Percentiles rank a stretch among this genome's conserved stretches.
Evolutionary conservation across 768 basidiomycete species (phyloP).

Genomic region (Amanita rimosa): DNA sequence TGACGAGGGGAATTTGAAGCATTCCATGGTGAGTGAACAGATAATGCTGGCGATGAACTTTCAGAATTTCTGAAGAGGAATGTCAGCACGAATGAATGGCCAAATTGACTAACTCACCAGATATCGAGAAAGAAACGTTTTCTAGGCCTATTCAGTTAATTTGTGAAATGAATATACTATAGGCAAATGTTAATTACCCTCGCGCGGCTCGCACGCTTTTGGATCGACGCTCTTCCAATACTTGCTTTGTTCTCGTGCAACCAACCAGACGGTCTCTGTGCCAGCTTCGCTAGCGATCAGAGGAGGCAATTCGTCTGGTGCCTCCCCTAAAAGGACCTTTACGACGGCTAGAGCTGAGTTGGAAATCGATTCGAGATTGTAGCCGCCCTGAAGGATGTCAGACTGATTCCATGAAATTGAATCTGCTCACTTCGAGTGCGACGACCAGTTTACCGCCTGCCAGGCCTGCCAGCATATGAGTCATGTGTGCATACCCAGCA

Average conservation of each 20-base stretch:
- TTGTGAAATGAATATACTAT: not conserved
- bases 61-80: conserved; percentile 57
- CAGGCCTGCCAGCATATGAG: conserved; percentile 86
- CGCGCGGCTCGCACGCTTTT: conserved; percentile 70
- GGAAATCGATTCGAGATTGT: conserved; percentile 85
- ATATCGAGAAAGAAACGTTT: conserved; percentile 52
- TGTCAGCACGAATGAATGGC: not conserved
- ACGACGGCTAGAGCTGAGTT: conserved; percentile 82
- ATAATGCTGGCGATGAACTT: conserved; percentile 79
- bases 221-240: conserved; percentile 86
- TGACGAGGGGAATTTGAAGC: conserved; percentile 72
- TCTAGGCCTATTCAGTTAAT: conserved; percentile 37
- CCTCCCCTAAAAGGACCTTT: conserved; percentile 78
- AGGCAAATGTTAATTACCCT: conserved; percentile 35
- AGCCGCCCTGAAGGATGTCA: conserved; percentile 66
- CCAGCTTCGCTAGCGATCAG: conserved; percentile 70
- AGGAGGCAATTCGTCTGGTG: conserved; percentile 64
- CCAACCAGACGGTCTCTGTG: conserved; percentile 84
- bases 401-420: not conserved
- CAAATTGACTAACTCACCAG: conserved; percentile 30
- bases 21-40: conserved; percentile 68
- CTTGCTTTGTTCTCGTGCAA: conserved; percentile 78
- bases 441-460: conserved; percentile 86
- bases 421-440: conserved; percentile 72
- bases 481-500: conserved; percentile 95